Evolutionary conservation across 2,329 filamentous ascomycete genomes (phyloP).

Genomic region (Chaetomiaceae sp.): DNA sequence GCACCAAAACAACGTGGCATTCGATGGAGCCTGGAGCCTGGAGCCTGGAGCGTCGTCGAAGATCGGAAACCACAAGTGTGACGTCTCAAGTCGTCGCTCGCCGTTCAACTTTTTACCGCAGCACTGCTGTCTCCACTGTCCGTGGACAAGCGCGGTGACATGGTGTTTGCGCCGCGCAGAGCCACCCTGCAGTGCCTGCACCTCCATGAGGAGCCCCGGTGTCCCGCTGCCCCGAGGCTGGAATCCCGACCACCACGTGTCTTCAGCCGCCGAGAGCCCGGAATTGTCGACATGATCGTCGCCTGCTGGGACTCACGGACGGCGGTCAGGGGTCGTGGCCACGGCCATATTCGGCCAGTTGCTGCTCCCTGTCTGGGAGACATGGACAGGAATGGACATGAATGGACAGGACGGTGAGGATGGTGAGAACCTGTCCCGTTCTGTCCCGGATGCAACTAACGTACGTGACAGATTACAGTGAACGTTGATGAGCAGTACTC

Average conservation of each 20-base stretch:
- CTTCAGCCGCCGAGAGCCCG: slow-evolving; percentile 2
- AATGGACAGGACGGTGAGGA: no score
- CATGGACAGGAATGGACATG: no score
- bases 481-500: no score
- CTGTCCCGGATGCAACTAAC: no score
- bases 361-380: no score
- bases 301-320: slow-evolving; percentile 1
- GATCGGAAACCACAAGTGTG: not conserved
- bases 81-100: not conserved
- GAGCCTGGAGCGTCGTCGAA: no score
- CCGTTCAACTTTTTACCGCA: not conserved
- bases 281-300: slow-evolving; percentile 10
- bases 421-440: no score
- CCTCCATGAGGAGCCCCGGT: not conserved
- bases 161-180: not conserved
- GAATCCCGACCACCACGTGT: slow-evolving; percentile 12
- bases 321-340: slow-evolving; percentile 3
- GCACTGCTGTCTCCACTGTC: not conserved
- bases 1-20: slow-evolving; percentile 2
- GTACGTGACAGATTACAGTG: no score
- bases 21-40: no score
- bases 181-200: no score
- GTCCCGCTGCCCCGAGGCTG: not conserved
- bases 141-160: not conserved
- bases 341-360: not conserved